Percentiles rank a stretch among this genome's conserved stretches.
phyloP scores from a whole-genome alignment of 2,329 filamentous ascomycete genomes.

The Emergomyces africanus region DNA sequence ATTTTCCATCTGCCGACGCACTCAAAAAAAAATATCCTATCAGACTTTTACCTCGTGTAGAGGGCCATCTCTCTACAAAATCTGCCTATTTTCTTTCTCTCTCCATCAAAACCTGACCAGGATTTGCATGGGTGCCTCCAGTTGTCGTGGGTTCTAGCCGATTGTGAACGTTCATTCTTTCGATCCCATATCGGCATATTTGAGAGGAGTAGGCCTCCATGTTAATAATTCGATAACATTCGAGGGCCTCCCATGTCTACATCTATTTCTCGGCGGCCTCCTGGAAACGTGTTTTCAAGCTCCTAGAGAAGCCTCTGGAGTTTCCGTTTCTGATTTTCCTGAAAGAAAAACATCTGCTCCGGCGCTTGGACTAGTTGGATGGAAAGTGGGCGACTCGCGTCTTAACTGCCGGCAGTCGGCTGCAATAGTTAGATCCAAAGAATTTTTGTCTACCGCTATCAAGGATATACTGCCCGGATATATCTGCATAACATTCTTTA shows the following conservation, averaged over 20 bases:
- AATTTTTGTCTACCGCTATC: not conserved
- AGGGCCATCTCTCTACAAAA: not conserved
- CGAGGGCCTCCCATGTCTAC: not conserved
- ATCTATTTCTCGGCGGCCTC: not conserved
- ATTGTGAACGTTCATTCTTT: not conserved
- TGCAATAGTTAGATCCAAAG: not conserved
- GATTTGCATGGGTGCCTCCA: not conserved
- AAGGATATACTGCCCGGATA: not conserved
- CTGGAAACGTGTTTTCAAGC: not conserved
- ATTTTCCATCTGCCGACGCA: constrained; percentile 1
- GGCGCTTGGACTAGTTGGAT: not conserved
- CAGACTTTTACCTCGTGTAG: not conserved
- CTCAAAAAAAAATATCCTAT: not conserved
- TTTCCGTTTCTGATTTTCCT: not conserved
- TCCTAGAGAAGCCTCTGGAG: not conserved
- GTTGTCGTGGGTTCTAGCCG: not conserved
- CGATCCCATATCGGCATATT: not conserved
- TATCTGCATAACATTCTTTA: not conserved
- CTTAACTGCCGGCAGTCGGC: not conserved
- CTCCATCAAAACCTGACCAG: not conserved
- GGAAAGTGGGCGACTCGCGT: not conserved
- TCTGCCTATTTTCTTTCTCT: not conserved
- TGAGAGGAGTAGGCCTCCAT: not conserved
- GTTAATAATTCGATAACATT: not conserved
- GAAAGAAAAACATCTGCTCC: not conserved